phyloP scores from a whole-genome alignment of 305 asterid species.

The Fraxinus floribunda region DNA sequence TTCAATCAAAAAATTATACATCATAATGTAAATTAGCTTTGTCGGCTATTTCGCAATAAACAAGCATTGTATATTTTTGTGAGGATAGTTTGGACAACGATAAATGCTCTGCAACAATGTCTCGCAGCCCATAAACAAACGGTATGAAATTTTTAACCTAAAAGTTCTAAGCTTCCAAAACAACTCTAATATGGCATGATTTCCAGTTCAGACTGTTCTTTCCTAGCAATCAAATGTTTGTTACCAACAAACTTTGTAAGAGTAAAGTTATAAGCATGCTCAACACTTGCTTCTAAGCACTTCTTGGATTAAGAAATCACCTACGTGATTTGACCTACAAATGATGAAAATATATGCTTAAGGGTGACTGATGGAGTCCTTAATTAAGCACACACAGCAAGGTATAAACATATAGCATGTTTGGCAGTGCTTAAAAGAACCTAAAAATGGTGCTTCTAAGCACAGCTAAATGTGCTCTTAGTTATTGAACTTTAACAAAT shows the following conservation, averaged over 20 bases:
- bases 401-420: background rate
- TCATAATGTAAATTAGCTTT: constrained; percentile 20
- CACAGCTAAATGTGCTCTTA: background rate
- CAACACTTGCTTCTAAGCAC: background rate
- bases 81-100: background rate
- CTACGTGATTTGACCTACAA: background rate
- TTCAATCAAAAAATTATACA: constrained; percentile 21
- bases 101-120: background rate
- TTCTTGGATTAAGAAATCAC: background rate
- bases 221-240: constrained; percentile 18
- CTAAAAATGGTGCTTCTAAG: background rate
- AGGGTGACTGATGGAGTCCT: background rate
- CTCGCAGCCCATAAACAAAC: background rate
- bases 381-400: background rate
- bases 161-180: constrained; percentile 9
- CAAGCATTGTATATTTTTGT: background rate
- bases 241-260: background rate
- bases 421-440: background rate
- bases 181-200: constrained; percentile 6
- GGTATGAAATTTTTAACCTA: constrained; percentile 11
- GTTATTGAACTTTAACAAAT: background rate
- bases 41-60: background rate
- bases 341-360: background rate
- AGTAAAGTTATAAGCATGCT: background rate
- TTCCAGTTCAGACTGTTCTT: constrained; percentile 2